Percentiles rank a stretch among this genome's conserved stretches.
These are phyloP conservation scores for Cladosporium velox DNA, from an alignment of 2,329 filamentous ascomycete genomes.

Conservation along the genomic window DNA sequence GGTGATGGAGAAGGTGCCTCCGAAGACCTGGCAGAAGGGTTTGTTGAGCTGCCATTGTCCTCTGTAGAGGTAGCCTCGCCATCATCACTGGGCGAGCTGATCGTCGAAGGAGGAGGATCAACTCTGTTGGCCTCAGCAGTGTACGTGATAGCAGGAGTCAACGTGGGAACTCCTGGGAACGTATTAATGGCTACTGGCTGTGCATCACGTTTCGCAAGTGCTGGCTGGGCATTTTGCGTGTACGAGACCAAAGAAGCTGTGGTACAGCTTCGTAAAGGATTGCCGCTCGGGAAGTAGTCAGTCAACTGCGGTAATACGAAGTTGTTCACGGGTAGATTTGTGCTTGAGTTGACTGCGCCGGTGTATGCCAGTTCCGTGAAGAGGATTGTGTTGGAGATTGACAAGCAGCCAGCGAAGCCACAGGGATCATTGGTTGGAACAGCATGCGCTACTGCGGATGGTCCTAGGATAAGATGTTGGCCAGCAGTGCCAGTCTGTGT, in stretches of 20 bases:
- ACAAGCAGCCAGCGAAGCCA: slow-evolving; percentile 22
- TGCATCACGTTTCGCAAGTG: neutral
- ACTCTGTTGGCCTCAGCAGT: neutral
- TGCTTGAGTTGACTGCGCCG: slow-evolving; percentile 22
- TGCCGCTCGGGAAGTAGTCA: slow-evolving; percentile 27
- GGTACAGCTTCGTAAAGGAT: slow-evolving; percentile 27
- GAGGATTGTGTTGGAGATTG: slow-evolving; percentile 2
- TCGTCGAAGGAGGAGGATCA: neutral
- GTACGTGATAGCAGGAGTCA: neutral
- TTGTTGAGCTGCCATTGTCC: neutral
- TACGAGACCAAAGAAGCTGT: slow-evolving; percentile 21
- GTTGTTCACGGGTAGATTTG: neutral
- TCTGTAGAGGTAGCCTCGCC: neutral
- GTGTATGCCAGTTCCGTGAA: slow-evolving; percentile 27
- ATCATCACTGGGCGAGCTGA: neutral
- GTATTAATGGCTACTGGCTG: neutral
- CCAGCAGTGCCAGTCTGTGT: slow-evolving; percentile 27
- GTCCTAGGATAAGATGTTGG: slow-evolving; percentile 28
- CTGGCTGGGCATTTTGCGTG: neutral
- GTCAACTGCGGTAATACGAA: slow-evolving; percentile 26
- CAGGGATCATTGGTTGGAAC: slow-evolving; percentile 22
- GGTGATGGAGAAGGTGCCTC: neutral
- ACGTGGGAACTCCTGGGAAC: neutral
- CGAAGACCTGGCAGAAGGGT: neutral
- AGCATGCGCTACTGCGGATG: slow-evolving; percentile 24